These are phyloP conservation scores for Coemansia sp. DNA, from an alignment of 192 early-diverging fungal species.

Conservation along the genomic window DNA sequence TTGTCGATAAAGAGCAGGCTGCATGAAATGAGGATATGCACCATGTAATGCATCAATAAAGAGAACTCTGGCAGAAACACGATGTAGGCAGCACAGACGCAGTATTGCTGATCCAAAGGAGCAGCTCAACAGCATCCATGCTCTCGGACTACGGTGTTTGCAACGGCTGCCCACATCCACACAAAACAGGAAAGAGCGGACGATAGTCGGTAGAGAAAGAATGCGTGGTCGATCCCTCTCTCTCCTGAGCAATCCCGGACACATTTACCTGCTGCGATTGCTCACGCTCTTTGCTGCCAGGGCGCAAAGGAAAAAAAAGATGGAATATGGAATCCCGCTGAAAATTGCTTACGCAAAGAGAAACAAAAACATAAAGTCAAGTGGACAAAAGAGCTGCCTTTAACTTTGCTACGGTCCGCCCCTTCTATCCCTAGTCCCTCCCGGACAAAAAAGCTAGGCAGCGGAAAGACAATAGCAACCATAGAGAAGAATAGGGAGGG, in stretches of 20 bases:
- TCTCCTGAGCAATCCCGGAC: neutral
- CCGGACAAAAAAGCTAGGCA: neutral
- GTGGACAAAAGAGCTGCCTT: too few species aligned
- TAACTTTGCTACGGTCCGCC: neutral
- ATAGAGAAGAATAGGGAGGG: slow-evolving; percentile 10
- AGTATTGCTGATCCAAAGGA: neutral
- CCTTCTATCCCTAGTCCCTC: neutral
- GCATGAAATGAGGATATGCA: neutral
- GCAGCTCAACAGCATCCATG: neutral
- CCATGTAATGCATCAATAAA: slow-evolving; percentile 3
- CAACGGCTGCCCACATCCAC: neutral
- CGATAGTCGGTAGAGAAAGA: neutral
- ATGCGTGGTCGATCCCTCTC: slow-evolving; percentile 3
- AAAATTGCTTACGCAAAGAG: neutral
- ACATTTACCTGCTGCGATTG: too few species aligned
- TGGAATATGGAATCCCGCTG: neutral
- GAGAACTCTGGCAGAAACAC: neutral
- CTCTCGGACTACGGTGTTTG: neutral
- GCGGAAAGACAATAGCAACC: slow-evolving; percentile 7
- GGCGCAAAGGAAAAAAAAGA: neutral
- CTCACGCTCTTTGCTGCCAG: too few species aligned
- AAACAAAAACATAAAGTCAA: neutral
- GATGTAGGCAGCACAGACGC: neutral
- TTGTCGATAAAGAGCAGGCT: neutral
- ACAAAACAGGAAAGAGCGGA: slow-evolving; percentile 1